Base-by-base conservation (phyloP, 805 yeast species). In the Wickerhamiella dianesei region DNA sequence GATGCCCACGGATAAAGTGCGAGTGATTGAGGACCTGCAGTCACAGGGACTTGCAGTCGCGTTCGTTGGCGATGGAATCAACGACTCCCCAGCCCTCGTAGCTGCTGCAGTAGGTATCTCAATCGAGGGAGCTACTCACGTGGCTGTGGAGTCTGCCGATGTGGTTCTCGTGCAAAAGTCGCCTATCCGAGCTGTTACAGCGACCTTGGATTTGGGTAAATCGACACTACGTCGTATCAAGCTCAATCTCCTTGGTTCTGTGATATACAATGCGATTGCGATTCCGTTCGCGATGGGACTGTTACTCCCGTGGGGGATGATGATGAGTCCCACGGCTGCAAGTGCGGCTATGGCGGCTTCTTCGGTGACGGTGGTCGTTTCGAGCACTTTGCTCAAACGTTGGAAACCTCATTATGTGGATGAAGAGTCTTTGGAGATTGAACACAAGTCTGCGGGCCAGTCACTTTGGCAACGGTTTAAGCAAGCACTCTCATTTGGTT, bases 81-180 rank as follows among this genome's bases (percentile, higher is more conserved):
- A 92, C 63, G 99, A 92, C 61, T 94, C 97, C 0, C 96, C 98
- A 0, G 97, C 97, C 0, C 71, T 92, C 47, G 94, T 85, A 1
- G 74, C 81, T 47, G 82, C 96, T 1, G 85, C 87, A 54, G 65
- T 92, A 17, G 98, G 98, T 20, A 77, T 94, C 56, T 92, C 97
- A 9, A 77, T 94, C 48, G 80, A 94, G 8, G 76, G 94, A 0
- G 96, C 97, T 3, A 84, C 97, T 0, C 97, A 92, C 58, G 84
- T 92, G 55, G 97, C 98, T 1, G 82, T 92, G 54, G 96, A 88
- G 54, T 84, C 95, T n/a, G 96, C 98, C 0, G 95, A 87, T 62
- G 75, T 92, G 36, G 95, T 92, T 17, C 67, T 92, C 14, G 57
- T 63, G 19, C 58, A 62, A n/a, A 53, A 52, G 19, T 60, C 60